Percentiles rank a stretch among this genome's conserved stretches.
Conservation (phyloP, 805 yeast species). For the Zygotorulaspora florentina region DNA sequence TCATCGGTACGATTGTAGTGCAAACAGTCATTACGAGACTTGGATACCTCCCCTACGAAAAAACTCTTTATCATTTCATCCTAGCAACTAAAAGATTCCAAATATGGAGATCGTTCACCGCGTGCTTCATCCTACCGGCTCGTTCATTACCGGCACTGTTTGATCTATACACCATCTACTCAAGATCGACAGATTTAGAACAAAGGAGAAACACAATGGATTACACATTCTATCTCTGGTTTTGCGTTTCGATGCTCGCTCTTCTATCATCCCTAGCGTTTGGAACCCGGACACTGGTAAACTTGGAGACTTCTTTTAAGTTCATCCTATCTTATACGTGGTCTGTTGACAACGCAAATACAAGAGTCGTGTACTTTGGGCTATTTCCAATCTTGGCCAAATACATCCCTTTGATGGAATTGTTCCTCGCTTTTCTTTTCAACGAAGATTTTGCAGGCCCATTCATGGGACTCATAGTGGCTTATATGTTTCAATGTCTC, state of each 20-base stretch:
- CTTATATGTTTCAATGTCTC: slow-evolving; percentile 57
- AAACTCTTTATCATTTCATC: slow-evolving; percentile 20
- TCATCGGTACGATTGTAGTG: slow-evolving; percentile 46
- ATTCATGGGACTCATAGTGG: slow-evolving; percentile 50
- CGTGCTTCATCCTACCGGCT: slow-evolving; percentile 24
- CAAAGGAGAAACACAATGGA: slow-evolving; percentile 19
- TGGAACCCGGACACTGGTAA: slow-evolving; percentile 14
- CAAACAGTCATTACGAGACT: slow-evolving; percentile 41
- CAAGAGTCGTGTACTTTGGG: slow-evolving; percentile 49
- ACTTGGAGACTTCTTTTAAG: slow-evolving; percentile 25
- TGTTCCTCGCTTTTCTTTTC: slow-evolving; percentile 40
- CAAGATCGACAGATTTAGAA: slow-evolving; percentile 28
- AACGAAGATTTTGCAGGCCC: slow-evolving; percentile 43
- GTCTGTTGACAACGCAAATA: slow-evolving; percentile 54
- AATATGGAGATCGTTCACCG: slow-evolving; percentile 30
- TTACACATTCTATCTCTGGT: slow-evolving; percentile 26
- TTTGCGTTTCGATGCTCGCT: slow-evolving; percentile 18
- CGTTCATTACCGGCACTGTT: slow-evolving; percentile 26
- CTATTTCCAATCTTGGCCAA: slow-evolving; percentile 53
- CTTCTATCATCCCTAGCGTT: slow-evolving; percentile 9
- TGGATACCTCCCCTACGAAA: slow-evolving; percentile 28
- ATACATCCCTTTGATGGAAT: slow-evolving; percentile 44
- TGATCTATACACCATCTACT: slow-evolving; percentile 27
- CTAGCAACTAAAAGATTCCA: slow-evolving; percentile 19
- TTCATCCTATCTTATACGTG: slow-evolving; percentile 51